Evolutionary conservation across 495 filamentous ascomycete species (phyloP).

Genomic region (Talaromyces thailandensis): DNA sequence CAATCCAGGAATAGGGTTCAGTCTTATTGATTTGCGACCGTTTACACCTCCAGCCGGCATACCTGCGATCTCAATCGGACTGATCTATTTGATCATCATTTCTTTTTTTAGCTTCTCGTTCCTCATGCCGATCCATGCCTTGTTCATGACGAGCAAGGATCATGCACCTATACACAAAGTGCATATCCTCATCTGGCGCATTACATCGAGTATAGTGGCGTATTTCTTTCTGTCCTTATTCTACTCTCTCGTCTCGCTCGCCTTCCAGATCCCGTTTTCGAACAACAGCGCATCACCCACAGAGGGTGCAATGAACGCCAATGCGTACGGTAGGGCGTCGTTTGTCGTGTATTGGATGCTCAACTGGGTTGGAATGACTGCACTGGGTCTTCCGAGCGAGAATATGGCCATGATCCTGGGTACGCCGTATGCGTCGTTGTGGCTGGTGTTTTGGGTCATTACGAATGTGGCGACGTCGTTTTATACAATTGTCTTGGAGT

Average conservation of each 20-base stretch:
- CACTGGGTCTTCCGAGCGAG: slow-evolving; percentile 59
- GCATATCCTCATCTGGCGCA: slow-evolving; percentile 55
- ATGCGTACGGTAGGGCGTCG: slow-evolving; percentile 50
- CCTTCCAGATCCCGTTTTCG: slow-evolving; percentile 56
- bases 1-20: slow-evolving; percentile 56
- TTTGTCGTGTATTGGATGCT: slow-evolving; percentile 71
- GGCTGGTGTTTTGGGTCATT: slow-evolving; percentile 72
- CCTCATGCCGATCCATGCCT: slow-evolving; percentile 57
- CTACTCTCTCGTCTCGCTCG: slow-evolving; percentile 57
- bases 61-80: slow-evolving; percentile 54
- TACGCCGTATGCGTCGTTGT: slow-evolving; percentile 57
- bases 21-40: slow-evolving; percentile 50
- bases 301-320: slow-evolving; percentile 34
- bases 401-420: slow-evolving; percentile 66
- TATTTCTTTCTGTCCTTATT: slow-evolving; percentile 61
- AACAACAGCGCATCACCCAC: slow-evolving; percentile 34
- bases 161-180: slow-evolving; percentile 51
- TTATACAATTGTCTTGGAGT: slow-evolving; percentile 50
- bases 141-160: slow-evolving; percentile 38
- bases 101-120: slow-evolving; percentile 66
- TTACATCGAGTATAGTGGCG: slow-evolving; percentile 46
- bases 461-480: slow-evolving; percentile 60
- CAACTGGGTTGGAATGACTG: slow-evolving; percentile 62
- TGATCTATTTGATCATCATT: slow-evolving; percentile 68
- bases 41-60: slow-evolving; percentile 47